Evolutionary conservation across 805 yeast species (phyloP).

Genomic region (Candida arabinofermentans): DNA sequence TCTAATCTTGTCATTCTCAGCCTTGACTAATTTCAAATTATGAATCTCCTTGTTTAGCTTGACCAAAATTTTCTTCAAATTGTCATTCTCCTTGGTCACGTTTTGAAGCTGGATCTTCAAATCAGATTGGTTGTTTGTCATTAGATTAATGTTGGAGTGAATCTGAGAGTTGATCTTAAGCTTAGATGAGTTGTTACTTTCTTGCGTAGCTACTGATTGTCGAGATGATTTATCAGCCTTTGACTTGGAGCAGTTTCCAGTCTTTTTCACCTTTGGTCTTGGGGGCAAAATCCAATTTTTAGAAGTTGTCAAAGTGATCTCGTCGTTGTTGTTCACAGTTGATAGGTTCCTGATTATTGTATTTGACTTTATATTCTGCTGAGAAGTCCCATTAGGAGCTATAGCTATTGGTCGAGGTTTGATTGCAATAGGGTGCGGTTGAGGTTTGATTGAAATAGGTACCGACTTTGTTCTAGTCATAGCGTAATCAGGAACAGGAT

Average conservation of each 20-base stretch:
- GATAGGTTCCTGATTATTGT: conserved; percentile 3
- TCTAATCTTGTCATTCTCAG: conserved; percentile 9
- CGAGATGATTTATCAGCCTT: not conserved
- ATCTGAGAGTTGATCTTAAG: conserved; percentile 30
- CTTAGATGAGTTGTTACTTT: conserved; percentile 7
- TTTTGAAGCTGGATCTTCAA: conserved; percentile 36
- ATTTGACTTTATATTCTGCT: conserved; percentile 4
- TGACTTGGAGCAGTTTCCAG: conserved; percentile 1
- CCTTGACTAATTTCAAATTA: conserved; percentile 24
- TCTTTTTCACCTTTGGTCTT: conserved; percentile 38
- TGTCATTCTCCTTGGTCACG: conserved; percentile 41
- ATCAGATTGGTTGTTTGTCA: conserved; percentile 28
- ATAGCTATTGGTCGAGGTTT: conserved; percentile 26
- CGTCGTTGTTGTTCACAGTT: conserved; percentile 10
- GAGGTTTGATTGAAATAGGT: conserved; percentile 7
- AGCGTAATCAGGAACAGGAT: not conserved
- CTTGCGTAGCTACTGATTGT: not conserved
- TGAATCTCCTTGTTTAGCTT: conserved; percentile 39
- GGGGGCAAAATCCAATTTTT: conserved; percentile 55
- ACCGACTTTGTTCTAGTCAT: conserved; percentile 12
- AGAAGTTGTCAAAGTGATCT: conserved; percentile 32
- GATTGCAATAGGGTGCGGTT: conserved; percentile 29
- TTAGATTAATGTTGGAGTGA: conserved; percentile 33
- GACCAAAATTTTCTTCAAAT: conserved; percentile 37
- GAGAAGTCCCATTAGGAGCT: conserved; percentile 15